phyloP scores from a whole-genome alignment of 2,329 filamentous ascomycete species.

The Xylaria sp. region DNA sequence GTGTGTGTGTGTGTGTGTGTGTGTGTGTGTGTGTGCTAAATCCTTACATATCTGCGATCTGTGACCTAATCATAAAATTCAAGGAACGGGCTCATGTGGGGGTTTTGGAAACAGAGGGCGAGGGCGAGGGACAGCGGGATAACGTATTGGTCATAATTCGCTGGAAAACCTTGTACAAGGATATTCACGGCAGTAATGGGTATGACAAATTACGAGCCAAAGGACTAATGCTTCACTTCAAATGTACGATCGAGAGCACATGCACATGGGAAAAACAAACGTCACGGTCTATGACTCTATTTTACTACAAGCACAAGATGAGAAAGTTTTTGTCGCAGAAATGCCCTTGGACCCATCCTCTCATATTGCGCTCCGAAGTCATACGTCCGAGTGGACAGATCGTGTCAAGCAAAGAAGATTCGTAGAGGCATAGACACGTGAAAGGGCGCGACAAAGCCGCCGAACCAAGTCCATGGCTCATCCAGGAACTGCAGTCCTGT shows the following conservation, averaged over 20 bases:
- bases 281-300: constrained; percentile 47
- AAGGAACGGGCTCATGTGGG: no score
- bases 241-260: background rate
- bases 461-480: constrained; percentile 12
- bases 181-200: no score
- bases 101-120: no score
- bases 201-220: no score
- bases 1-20: no score
- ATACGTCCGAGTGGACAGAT: constrained; percentile 46
- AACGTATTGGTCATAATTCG: no score
- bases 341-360: constrained; percentile 43
- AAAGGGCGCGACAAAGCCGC: constrained; percentile 15
- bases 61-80: no score
- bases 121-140: no score
- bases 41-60: no score
- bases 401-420: constrained; percentile 43
- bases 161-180: no score
- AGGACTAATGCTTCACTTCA: background rate
- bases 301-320: constrained; percentile 51
- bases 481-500: constrained; percentile 5
- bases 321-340: constrained; percentile 44
- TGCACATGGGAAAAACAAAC: constrained; percentile 11
- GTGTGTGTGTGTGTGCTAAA: no score
- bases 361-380: constrained; percentile 48
- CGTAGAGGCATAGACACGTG: constrained; percentile 35